Conservation (phyloP, 129 eudicot species). For the Flaveria linearis region DNA sequence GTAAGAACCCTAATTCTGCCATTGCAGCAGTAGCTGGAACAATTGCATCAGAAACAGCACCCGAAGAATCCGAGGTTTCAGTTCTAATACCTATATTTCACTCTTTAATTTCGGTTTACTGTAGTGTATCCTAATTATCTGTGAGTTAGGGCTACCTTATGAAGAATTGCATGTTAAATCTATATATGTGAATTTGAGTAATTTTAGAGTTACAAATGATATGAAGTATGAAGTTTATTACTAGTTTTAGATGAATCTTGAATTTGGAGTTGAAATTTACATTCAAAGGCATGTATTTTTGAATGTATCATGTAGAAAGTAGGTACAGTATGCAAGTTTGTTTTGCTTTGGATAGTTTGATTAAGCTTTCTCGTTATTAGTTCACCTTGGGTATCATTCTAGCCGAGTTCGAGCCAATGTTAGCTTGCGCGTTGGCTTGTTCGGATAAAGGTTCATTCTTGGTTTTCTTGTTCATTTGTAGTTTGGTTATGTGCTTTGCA, state of each 20-base stretch:
- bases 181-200: not conserved
- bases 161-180: not conserved
- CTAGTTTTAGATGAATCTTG: not conserved
- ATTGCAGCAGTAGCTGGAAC: slow-evolving; percentile 28
- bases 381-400: too few species aligned
- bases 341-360: not conserved
- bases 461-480: too few species aligned
- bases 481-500: too few species aligned
- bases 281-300: not conserved
- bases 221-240: not conserved
- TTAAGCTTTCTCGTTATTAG: not conserved
- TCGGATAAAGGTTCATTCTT: too few species aligned
- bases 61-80: slow-evolving; percentile 34
- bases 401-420: too few species aligned
- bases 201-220: not conserved
- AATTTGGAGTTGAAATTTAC: slow-evolving; percentile 9
- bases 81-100: not conserved
- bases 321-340: not conserved
- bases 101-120: slow-evolving; percentile 16
- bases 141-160: not conserved
- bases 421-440: too few species aligned
- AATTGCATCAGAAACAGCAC: slow-evolving; percentile 24
- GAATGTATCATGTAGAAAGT: not conserved
- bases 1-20: slow-evolving; percentile 17
- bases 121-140: not conserved